Evolutionary conservation across 306 rosid genomes (phyloP), one percentile per base, ranked within the genome.

Genomic region (Leucaena leucocephala): DNA sequence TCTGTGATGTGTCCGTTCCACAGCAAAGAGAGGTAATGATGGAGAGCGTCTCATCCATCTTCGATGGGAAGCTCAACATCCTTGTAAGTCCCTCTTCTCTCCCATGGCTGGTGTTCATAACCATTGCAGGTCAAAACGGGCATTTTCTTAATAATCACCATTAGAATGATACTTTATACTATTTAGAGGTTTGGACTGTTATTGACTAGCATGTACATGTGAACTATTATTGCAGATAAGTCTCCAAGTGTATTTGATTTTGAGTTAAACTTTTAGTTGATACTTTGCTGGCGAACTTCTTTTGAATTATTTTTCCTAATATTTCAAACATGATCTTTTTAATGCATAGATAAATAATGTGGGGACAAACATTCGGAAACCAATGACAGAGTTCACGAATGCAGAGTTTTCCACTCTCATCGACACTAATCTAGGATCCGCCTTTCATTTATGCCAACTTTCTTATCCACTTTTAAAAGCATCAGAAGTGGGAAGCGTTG

Each of bases 321-420:
- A 3, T 39, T 19, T 39, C 5, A 13, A 61, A 61, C 71, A 50
- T 65, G 66, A 39, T 71, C 78, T 61, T 66, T 77, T 75, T 79
- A 84, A 52, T 72, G 19, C 78, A 13, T 35, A 88, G 91, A 73
- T 81, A 81, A 85, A 88, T 81, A 92, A 88, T 84, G 97, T 82
- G 35, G 97, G 97, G 66, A 92, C 90, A 77, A 88, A 90, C 76
- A 92, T 92, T 46, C 82, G 94, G 72, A 92, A 92, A 81, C 94
- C 91, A 17, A 75, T 83, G 78, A 85, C 76, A 39, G 90, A 90
- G 59, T 87, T 92, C 88, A 84, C 93, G 6, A 78, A 81, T 33
- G 87, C 85, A 11, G 97, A 88, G 75, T 83, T 90, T 81, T 90
- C 97, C 64, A 69, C 52, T 45, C 93, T 92, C 76, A 82, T 92